A percentile compares a stretch with the other conserved stretches of the same genome.
Conservation (phyloP, 352 stramenopile species). For the Phytopythium boreale region DNA sequence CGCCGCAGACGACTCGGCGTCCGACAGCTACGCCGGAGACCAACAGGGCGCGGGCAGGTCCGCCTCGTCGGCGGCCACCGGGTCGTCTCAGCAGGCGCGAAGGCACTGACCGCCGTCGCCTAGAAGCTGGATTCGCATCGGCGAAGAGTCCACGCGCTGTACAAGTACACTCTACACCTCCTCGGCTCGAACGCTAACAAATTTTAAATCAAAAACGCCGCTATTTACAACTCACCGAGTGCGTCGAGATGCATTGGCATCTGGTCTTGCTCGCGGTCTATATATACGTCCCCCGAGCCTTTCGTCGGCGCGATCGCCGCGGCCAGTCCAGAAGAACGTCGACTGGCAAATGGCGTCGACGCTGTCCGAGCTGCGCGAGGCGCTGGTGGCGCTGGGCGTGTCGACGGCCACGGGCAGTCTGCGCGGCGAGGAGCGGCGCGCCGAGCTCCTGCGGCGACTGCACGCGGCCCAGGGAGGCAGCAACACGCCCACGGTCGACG, state of each 20-base stretch:
- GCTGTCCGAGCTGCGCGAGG: conserved; percentile 31
- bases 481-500: neutral
- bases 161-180: too few species aligned
- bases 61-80: neutral
- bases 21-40: neutral
- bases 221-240: neutral
- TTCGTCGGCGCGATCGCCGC: neutral
- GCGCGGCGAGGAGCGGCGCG: conserved; percentile 27
- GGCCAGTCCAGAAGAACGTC: neutral
- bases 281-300: neutral
- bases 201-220: too few species aligned
- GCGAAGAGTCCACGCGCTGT: too few species aligned
- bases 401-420: conserved; percentile 34
- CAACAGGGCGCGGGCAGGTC: neutral
- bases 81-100: conserved; percentile 3
- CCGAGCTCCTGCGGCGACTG: conserved; percentile 29
- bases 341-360: neutral
- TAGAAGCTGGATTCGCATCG: too few species aligned
- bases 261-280: neutral
- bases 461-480: neutral
- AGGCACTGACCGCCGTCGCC: neutral
- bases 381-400: conserved; percentile 24
- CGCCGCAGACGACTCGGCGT: neutral
- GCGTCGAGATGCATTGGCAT: too few species aligned
- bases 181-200: too few species aligned